Base-by-base conservation (phyloP, 208 protist genomes). In the Phytomonas sp. region DNA sequence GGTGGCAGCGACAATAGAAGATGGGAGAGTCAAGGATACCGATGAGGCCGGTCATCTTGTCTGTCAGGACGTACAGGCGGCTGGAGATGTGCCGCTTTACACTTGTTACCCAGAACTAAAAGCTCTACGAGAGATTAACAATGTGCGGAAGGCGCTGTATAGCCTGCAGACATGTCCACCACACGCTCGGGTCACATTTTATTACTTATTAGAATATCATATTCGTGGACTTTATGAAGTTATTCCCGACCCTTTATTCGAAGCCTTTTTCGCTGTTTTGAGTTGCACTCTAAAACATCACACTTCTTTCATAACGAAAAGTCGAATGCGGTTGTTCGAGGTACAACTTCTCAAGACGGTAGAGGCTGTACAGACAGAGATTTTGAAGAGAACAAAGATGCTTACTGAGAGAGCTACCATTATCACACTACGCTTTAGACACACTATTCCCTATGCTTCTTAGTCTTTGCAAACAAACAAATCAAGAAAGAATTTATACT, bases 241-340 rank as follows among this genome's bases (percentile, higher is more conserved):
- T 32, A 32, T 95, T 9, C 85, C 89, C 0, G 89, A 95, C 33
- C 86, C 84, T 17, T 75, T 95, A 23, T 83, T 95, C 40, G 43
- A 65, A 5, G 81, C 80, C 28, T 77, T 94, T 15, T 74, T 76
- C 8, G 4, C 72, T 28, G 77, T 82, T 7, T 36, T 83, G 33
- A 66, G 76, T 56, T 8, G 46, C 23, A 26, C 46, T 23, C 46
- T 56, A 56, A 56, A 56, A 26, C 46, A 56, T 26, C 46, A 56
- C 20, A 56, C 46, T 56, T 56, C 46, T 56, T 56, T 56, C 46
- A 26, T 56, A 56, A 56, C 46, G 23, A 56, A 56, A 56, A 56
- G 46, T 26, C 46, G 46, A 56, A 56, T 56, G 46, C 46, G 73
- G 9, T 29, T 82, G 34, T 36, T 87, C 13, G 81, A 87, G 66